Evolutionary conservation across 371 early-diverging fungal genomes (phyloP).

Genomic region (Mortierella sp.): DNA sequence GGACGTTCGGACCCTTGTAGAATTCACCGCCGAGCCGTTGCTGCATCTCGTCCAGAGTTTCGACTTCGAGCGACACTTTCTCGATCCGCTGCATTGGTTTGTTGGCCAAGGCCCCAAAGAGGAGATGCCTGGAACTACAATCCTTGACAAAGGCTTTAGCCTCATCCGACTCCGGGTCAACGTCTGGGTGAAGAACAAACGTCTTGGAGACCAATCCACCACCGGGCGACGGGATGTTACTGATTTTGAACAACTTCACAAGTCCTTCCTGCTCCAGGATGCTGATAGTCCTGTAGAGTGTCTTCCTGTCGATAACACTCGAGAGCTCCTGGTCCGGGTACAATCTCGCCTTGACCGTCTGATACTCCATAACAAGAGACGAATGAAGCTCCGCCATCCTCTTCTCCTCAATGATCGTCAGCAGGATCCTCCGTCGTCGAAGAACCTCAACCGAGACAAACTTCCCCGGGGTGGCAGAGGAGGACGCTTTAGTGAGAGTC

Average conservation of each 20-base stretch:
- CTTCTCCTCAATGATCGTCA: constrained; percentile 33
- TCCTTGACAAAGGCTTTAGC: constrained; percentile 38
- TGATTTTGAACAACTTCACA: constrained; percentile 27
- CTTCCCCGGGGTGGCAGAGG: constrained; percentile 13
- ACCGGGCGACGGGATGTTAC: constrained; percentile 29
- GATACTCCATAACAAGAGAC: constrained; percentile 38
- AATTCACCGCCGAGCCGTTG: constrained; percentile 34
- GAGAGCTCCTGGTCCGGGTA: constrained; percentile 27
- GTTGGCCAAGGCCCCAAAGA: constrained; percentile 30
- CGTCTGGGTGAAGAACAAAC: constrained; percentile 34
- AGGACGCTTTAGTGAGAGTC: neutral
- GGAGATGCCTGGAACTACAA: constrained; percentile 30
- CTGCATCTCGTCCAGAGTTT: constrained; percentile 42
- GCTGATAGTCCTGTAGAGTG: constrained; percentile 30
- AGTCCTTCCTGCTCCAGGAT: constrained; percentile 40
- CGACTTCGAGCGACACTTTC: constrained; percentile 36
- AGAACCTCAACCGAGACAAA: constrained; percentile 39
- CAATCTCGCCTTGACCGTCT: constrained; percentile 24
- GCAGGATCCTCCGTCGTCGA: constrained; percentile 37
- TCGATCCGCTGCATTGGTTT: constrained; percentile 22
- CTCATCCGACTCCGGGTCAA: constrained; percentile 39
- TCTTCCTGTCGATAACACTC: constrained; percentile 48
- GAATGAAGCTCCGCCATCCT: constrained; percentile 42
- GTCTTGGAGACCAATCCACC: constrained; percentile 25
- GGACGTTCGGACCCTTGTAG: constrained; percentile 21